Evolutionary conservation across 2,329 filamentous ascomycete species (phyloP).

Genomic region (Sclerotinia spermophila): DNA sequence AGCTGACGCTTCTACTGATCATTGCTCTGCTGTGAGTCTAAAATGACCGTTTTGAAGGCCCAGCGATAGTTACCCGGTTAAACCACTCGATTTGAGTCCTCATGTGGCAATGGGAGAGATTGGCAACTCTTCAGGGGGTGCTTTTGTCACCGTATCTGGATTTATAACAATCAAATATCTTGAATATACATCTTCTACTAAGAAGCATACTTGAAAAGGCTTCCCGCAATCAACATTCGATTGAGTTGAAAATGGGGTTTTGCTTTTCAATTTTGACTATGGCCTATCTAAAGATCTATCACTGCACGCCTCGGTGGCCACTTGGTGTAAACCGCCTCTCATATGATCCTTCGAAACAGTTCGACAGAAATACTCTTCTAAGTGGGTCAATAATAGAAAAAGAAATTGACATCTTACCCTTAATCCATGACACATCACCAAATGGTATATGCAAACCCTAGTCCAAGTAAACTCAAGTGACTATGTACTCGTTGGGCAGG

Average conservation of each 20-base stretch:
- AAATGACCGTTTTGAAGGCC: background rate
- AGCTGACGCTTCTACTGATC: too few species aligned
- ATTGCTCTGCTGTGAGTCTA: background rate
- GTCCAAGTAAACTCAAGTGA: background rate
- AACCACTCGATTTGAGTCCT: too few species aligned
- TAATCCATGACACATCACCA: background rate
- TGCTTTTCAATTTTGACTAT: background rate
- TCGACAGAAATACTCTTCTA: background rate
- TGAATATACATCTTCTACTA: background rate
- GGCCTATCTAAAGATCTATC: background rate
- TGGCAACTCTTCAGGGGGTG: background rate
- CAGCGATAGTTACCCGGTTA: background rate
- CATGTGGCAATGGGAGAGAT: background rate
- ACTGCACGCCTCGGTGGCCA: background rate
- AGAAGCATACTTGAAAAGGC: background rate
- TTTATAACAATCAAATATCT: rapidly evolving
- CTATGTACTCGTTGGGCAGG: background rate
- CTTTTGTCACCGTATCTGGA: background rate
- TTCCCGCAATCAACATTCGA: background rate
- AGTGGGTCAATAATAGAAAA: background rate
- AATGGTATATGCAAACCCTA: background rate
- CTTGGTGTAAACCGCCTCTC: background rate
- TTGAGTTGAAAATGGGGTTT: background rate
- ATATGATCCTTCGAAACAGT: background rate
- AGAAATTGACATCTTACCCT: background rate